A percentile compares a stretch with the other conserved stretches of the same genome.
These are phyloP conservation scores for Erodium maritimum DNA, from an alignment of 345 rosid species.

Conservation along the genomic window DNA sequence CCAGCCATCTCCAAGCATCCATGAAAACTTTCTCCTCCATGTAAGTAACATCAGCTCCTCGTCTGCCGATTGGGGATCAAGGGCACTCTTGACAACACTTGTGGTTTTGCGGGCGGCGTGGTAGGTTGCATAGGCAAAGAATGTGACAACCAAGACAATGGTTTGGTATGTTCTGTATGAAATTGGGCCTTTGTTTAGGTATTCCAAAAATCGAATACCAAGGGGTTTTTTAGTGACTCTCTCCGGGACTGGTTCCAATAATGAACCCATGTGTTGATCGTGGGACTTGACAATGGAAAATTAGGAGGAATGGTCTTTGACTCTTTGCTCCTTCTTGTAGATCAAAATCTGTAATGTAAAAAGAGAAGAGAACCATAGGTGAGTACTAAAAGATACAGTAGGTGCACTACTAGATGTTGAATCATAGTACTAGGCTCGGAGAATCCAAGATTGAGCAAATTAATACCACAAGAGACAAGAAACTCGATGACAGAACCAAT, in stretches of 20 bases:
- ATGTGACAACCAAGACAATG: slow-evolving; percentile 66
- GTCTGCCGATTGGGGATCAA: slow-evolving; percentile 50
- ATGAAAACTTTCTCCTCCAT: slow-evolving; percentile 19
- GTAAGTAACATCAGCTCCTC: slow-evolving; percentile 16
- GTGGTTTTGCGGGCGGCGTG: slow-evolving; percentile 78
- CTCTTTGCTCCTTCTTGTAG: neutral
- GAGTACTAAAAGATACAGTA: too few species aligned
- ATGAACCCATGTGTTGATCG: slow-evolving; percentile 37
- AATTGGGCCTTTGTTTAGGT: slow-evolving; percentile 30
- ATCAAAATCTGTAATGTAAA: neutral
- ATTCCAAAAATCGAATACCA: slow-evolving; percentile 57
- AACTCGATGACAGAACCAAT: neutral
- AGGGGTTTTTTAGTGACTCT: slow-evolving; percentile 28
- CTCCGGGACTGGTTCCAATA: slow-evolving; percentile 15
- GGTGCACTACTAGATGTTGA: too few species aligned
- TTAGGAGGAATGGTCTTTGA: neutral
- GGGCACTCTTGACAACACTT: slow-evolving; percentile 81
- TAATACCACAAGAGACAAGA: neutral
- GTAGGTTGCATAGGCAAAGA: slow-evolving; percentile 64
- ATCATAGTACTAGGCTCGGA: too few species aligned
- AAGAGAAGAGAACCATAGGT: neutral
- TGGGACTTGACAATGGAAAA: neutral
- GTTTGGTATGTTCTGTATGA: slow-evolving; percentile 57
- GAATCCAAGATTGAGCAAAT: neutral
- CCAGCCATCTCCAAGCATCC: slow-evolving; percentile 60